Evolutionary conservation across 2,329 filamentous ascomycete species (phyloP).

Genomic region (Periglandula ipomoeae): DNA sequence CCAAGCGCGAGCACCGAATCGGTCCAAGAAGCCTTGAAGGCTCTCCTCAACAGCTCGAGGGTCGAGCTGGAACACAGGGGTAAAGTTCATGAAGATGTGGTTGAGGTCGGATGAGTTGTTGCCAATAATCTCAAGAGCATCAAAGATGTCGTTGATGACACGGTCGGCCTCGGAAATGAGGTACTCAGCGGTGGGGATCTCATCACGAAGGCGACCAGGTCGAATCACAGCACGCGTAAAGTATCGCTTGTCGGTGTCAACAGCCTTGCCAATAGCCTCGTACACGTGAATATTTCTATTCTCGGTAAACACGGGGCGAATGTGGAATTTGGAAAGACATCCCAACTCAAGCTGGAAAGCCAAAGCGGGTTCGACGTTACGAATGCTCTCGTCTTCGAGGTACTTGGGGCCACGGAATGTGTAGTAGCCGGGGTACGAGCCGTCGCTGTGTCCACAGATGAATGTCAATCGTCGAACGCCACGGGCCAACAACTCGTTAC

Average conservation of each 20-base stretch:
- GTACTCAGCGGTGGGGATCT: constrained; percentile 98
- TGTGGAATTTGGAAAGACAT: constrained; percentile 91
- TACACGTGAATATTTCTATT: constrained; percentile 99
- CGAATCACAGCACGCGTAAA: constrained; percentile 95
- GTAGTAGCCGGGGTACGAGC: constrained; percentile 92
- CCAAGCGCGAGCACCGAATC: constrained; percentile 92
- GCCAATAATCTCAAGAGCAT: constrained; percentile 95
- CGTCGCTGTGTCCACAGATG: constrained; percentile 90
- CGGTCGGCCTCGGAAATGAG: constrained; percentile 95
- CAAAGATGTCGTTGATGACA: constrained; percentile 94
- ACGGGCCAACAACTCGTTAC: constrained; percentile 72
- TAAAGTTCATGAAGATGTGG: constrained; percentile 99
- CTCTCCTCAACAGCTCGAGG: constrained; percentile 87
- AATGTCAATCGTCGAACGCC: constrained; percentile 87
- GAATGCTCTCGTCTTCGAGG: constrained; percentile 87
- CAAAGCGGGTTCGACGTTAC: constrained; percentile 91
- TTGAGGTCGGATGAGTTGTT: constrained; percentile 99
- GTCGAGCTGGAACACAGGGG: constrained; percentile 85
- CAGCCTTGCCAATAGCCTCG: constrained; percentile 88
- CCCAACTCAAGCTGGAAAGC: constrained; percentile 97
- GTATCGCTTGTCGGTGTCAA: constrained; percentile 96
- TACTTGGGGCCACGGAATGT: constrained; percentile 93
- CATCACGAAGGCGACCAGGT: constrained; percentile 86
- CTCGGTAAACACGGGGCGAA: constrained; percentile 96
- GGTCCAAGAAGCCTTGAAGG: constrained; percentile 88